A percentile compares a stretch with the other conserved stretches of the same genome.
These are phyloP conservation scores for Angomonas deanei DNA, from an alignment of 208 protist genomes.

Conservation along the genomic window DNA sequence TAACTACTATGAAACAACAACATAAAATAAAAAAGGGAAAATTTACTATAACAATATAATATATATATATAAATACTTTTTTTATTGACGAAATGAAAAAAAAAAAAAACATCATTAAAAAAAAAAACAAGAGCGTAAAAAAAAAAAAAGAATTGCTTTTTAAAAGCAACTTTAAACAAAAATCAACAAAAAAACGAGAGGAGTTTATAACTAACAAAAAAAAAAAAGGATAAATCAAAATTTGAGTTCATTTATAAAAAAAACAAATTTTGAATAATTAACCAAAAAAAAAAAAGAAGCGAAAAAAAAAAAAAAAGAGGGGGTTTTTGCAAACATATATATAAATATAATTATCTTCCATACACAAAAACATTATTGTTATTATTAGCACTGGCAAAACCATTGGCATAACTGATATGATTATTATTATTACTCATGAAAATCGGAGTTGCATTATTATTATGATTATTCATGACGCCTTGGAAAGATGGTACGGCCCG, in stretches of 20 bases:
- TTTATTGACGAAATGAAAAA: neutral
- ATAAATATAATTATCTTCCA: neutral
- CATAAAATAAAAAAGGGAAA: neutral
- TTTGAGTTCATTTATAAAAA: no score
- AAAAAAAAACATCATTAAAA: constrained; percentile 5
- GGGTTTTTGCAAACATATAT: neutral
- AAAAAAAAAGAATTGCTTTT: constrained; percentile 1
- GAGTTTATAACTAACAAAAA: neutral
- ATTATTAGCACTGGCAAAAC: neutral
- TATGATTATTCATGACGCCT: no score
- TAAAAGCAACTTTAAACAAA: constrained; percentile 1
- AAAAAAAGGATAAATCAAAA: neutral
- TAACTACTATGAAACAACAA: neutral
- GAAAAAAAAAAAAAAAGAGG: neutral
- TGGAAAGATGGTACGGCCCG: no score
- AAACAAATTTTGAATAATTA: no score
- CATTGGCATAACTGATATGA: neutral
- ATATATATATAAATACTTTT: neutral
- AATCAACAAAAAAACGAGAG: neutral
- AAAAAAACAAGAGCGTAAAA: constrained; percentile 2
- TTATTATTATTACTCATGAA: neutral
- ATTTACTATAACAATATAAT: neutral
- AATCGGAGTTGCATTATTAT: neutral
- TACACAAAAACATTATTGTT: constrained; percentile 1
- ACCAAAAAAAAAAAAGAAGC: constrained; percentile 2